A percentile compares a stretch with the other conserved stretches of the same genome.
Conservation (phyloP, 1,284 basidiomycete genomes). For the Rhodotorula mucilaginosa region DNA sequence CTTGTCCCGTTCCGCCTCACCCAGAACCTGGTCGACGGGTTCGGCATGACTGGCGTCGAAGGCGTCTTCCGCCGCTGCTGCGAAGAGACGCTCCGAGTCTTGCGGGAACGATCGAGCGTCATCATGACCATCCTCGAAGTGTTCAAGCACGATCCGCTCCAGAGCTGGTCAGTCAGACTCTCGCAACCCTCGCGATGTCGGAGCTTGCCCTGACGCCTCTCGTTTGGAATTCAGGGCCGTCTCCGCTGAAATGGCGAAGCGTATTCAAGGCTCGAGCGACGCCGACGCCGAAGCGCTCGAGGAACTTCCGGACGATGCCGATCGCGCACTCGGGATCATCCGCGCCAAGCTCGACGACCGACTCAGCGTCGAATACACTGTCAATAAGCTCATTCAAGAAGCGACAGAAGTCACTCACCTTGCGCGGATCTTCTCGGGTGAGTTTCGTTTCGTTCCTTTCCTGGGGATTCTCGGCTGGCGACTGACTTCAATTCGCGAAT, state of each 20-base stretch:
- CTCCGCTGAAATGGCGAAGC: slow-evolving; percentile 37
- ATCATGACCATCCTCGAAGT: slow-evolving; percentile 95
- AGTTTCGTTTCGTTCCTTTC: background rate
- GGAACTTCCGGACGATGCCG: slow-evolving; percentile 68
- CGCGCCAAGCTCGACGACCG: slow-evolving; percentile 75
- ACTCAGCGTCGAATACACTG: slow-evolving; percentile 85
- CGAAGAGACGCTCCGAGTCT: slow-evolving; percentile 87
- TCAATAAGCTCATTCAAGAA: slow-evolving; percentile 88
- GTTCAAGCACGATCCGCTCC: slow-evolving; percentile 93
- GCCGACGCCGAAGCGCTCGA: slow-evolving; percentile 34
- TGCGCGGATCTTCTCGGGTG: slow-evolving; percentile 63
- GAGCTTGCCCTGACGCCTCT: slow-evolving; percentile 8
- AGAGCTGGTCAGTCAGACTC: slow-evolving; percentile 68
- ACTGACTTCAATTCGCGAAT: background rate
- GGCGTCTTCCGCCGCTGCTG: slow-evolving; percentile 94
- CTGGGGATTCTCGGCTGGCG: background rate
- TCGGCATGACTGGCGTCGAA: slow-evolving; percentile 84
- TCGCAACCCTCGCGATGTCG: slow-evolving; percentile 1
- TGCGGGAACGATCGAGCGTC: slow-evolving; percentile 77
- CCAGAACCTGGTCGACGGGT: slow-evolving; percentile 86
- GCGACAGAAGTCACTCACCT: slow-evolving; percentile 77
- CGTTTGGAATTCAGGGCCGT: slow-evolving; percentile 34
- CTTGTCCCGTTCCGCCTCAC: slow-evolving; percentile 93
- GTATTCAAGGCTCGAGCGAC: slow-evolving; percentile 39
- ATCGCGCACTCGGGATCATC: slow-evolving; percentile 77